Percentiles rank a stretch among this genome's conserved stretches.
Evolutionary conservation across 1,284 basidiomycete species (phyloP).

Genomic region (Cutaneotrichosporon dermatis): DNA sequence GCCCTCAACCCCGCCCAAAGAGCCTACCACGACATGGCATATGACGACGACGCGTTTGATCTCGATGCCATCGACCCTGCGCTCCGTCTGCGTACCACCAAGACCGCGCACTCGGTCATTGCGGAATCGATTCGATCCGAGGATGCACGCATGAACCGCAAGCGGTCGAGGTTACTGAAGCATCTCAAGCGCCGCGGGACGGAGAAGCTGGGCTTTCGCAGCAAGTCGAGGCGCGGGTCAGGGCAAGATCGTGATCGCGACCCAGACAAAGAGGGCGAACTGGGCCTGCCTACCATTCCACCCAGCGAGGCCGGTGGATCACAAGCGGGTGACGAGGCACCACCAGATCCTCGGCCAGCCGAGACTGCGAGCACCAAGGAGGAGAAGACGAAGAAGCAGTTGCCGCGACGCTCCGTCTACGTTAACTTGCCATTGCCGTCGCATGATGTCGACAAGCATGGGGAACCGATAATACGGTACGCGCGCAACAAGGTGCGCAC

Average conservation of each 20-base stretch:
- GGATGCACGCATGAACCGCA: constrained; percentile 61
- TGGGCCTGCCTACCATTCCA: neutral
- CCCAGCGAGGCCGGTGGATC: constrained; percentile 1
- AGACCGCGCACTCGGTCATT: constrained; percentile 81
- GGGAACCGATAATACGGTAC: constrained; percentile 74
- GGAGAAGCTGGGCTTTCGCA: neutral
- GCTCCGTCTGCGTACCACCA: constrained; percentile 75
- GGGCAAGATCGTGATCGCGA: too few species aligned
- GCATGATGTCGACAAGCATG: constrained; percentile 46
- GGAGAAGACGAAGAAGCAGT: constrained; percentile 17
- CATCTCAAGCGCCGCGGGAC: constrained; percentile 40
- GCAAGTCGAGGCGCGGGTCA: neutral
- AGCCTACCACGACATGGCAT: constrained; percentile 12
- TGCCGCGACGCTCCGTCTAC: constrained; percentile 67
- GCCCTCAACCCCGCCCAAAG: neutral
- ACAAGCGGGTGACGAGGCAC: neutral
- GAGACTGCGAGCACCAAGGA: neutral
- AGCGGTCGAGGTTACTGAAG: constrained; percentile 51
- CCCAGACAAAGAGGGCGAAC: neutral
- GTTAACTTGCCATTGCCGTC: constrained; percentile 57
- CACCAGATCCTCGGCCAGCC: neutral
- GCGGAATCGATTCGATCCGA: constrained; percentile 78
- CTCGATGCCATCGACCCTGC: constrained; percentile 67
- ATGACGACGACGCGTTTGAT: constrained; percentile 37
- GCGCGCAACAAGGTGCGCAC: constrained; percentile 92